Percentiles rank a stretch among this genome's conserved stretches.
These are phyloP conservation scores for Vanderwaltozyma yarrowii DNA, from an alignment of 805 yeast genomes.

Conservation along the genomic window DNA sequence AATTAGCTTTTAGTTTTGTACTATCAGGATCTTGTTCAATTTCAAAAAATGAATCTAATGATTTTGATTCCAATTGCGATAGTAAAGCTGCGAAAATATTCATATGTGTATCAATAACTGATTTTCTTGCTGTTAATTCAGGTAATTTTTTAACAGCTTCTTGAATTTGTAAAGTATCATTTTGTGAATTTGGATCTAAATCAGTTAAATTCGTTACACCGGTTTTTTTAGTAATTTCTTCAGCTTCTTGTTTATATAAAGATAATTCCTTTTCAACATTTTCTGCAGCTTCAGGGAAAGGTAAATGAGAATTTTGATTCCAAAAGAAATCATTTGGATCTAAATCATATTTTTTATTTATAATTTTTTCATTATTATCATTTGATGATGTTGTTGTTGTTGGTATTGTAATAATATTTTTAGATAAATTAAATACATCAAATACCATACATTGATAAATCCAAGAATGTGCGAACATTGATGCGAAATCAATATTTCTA, in stretches of 20 bases:
- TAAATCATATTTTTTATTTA: constrained; percentile 63
- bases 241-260: constrained; percentile 77
- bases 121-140: constrained; percentile 79
- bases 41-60: constrained; percentile 84
- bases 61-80: constrained; percentile 75
- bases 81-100: constrained; percentile 79
- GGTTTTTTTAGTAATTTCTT: constrained; percentile 69
- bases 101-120: constrained; percentile 93
- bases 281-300: constrained; percentile 99
- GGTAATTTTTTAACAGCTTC: constrained; percentile 90
- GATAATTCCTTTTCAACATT: constrained; percentile 80
- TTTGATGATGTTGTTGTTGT: constrained; percentile 28
- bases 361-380: constrained; percentile 8
- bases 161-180: constrained; percentile 59
- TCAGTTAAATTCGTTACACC: constrained; percentile 63
- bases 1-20: constrained; percentile 41
- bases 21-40: constrained; percentile 71
- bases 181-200: constrained; percentile 43
- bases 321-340: constrained; percentile 94
- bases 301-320: constrained; percentile 71
- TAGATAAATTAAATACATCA: constrained; percentile 73
- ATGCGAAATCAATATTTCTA: constrained; percentile 79
- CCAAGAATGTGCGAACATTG: constrained; percentile 97
- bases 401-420: constrained; percentile 68
- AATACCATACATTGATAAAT: constrained; percentile 93